Base-by-base conservation (phyloP, 2,329 filamentous ascomycete species). In the Ophiostoma tasmaniense region DNA sequence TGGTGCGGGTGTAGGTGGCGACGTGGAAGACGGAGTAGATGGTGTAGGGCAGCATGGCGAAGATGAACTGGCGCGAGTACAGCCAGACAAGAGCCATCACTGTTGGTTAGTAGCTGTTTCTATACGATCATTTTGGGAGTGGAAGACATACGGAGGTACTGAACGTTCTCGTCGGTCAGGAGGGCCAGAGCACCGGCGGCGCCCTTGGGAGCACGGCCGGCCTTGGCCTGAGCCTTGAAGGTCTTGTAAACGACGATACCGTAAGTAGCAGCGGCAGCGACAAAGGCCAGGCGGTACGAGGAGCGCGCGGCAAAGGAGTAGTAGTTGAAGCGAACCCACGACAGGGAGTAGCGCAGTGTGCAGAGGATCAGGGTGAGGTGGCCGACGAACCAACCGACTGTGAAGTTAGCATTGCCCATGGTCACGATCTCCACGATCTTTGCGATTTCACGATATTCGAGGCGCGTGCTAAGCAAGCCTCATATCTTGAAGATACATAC, bases 1-100 rank as follows among this genome's bases (percentile, higher is more conserved):
- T 96, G 78, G 91, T 90, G 79, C 95, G 93, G 73, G 91, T 91
- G 82, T 99, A 99, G 73, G 95, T 98, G 71, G 93, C 92, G 74
- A 98, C 93, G 82, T 99, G 95, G 89, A 99, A 99, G 80, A 98
- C 81, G 70, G 94, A 98, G 87, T 98, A 99, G 80, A 99, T 92
- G 75, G 89, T 89, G 82, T 97, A 99, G 35, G 95, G 95, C 69
- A 97, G 87, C 76, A 99, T 87, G 69, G 95, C 95, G 75, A 97
- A 85, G 50, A 92, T 89, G 76, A 96, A 90, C 82, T 97, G 93
- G 74, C 91, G 90, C 71, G 90, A 89, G 80, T 94, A 90, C 75
- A 99, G 91, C 95, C 95, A 99, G 75, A 98, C 87, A 72, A 98
- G 85, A 69, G 93, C 93, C 91, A 98, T 93, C 75, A 87, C 93